Evolutionary conservation across 257 asterid genomes (phyloP), one percentile per base, ranked within the genome.

Genomic region (Rehmannia glutinosa): DNA sequence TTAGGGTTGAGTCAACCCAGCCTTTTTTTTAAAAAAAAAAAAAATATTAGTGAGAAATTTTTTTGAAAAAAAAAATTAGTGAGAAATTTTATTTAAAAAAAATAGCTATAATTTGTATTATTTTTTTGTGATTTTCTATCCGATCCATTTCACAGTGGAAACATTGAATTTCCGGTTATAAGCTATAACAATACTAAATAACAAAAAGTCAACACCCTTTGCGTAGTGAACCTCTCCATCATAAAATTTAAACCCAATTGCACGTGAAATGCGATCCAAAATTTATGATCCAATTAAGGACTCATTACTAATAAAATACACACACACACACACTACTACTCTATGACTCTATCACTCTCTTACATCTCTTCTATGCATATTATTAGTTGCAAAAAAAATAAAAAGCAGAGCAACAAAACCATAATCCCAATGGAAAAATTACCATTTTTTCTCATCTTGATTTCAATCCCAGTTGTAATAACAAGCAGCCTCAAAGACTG

Each of bases 391-490:
- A 38, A 66, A n/a, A n/a, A n/a, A n/a, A n/a, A n/a, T n/a, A 16
- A 35, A 35, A 39, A 24, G 1, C 11, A 51, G 38, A 36, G 17
- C 24, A 39, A 52, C 36, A 8, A 16, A 63, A 71, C 58, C 41
- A 9, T 12, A 7, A 15, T 39, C 5, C 0, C n/a, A 55, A 72
- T 72, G 78, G 66, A 20, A 27, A 64, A 62, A 49, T 19, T 64
- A 9, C 12, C 46, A 53, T 64, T 73, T 12, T 21, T 70, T 16
- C 41, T 75, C 63, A 38, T 70, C 64, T 51, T 79, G 4, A 70
- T 61, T 50, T 54, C 69, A 17, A 15, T 53, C 57, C 62, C 70
- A 12, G 27, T 72, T 0, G 16, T 41, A 12, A 42, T 36, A 38
- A 69, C 85, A 8, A 21, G 4, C 45, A 45, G 55, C 73, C 11